These are phyloP conservation scores for Fraxinus anomala DNA, from an alignment of 257 asterid species.

Conservation along the genomic window DNA sequence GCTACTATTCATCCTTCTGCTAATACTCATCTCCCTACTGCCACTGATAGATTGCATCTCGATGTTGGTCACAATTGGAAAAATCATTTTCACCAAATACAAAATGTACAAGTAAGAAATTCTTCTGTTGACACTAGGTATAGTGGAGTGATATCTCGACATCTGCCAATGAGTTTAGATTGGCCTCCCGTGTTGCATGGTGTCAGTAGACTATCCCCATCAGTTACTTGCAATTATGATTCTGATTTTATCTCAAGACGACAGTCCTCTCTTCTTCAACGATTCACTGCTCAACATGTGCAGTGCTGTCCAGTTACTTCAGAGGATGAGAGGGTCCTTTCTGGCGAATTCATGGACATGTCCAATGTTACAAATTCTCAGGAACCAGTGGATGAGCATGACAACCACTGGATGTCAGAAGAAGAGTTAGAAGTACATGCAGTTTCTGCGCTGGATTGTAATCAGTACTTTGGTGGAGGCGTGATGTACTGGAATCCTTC, in stretches of 20 bases:
- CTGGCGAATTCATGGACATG: slow-evolving; percentile 65
- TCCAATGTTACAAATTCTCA: slow-evolving; percentile 64
- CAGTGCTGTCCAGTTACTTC: slow-evolving; percentile 57
- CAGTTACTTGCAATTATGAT: slow-evolving; percentile 80
- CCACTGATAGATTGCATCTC: slow-evolving; percentile 95
- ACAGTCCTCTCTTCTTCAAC: slow-evolving; percentile 69
- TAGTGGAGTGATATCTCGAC: slow-evolving; percentile 60
- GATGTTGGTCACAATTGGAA: slow-evolving; percentile 96
- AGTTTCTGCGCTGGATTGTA: slow-evolving; percentile 79
- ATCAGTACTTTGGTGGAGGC: slow-evolving; percentile 94
- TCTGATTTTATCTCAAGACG: slow-evolving; percentile 86
- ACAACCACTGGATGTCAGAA: slow-evolving; percentile 89
- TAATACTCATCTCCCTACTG: slow-evolving; percentile 70
- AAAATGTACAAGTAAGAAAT: slow-evolving; percentile 70
- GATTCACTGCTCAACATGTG: slow-evolving; percentile 52
- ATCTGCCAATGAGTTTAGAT: slow-evolving; percentile 75
- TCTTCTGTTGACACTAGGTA: slow-evolving; percentile 65
- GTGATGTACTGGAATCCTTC: slow-evolving; percentile 98
- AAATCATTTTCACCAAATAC: slow-evolving; percentile 74
- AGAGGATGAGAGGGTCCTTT: slow-evolving; percentile 76
- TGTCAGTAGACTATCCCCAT: slow-evolving; percentile 60
- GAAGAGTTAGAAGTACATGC: slow-evolving; percentile 90
- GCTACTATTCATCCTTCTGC: slow-evolving; percentile 60
- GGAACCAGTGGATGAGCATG: slow-evolving; percentile 80
- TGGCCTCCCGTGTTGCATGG: slow-evolving; percentile 88